Conservation (phyloP, 2,329 filamentous ascomycete species). For the Colletotrichum neosansevieriae region DNA sequence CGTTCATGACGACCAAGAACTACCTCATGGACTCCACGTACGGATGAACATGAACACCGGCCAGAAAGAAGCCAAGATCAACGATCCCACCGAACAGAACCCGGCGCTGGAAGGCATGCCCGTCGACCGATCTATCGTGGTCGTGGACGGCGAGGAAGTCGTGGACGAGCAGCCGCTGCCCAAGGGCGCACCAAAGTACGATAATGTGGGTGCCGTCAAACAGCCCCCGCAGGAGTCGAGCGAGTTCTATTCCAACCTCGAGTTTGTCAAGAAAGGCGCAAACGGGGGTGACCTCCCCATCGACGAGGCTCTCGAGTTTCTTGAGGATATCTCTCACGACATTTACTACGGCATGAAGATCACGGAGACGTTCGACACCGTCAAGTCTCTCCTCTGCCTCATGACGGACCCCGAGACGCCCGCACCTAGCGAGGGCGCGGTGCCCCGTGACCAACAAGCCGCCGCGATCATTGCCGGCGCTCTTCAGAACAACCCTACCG, state of each 20-base stretch:
- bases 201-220: conserved; percentile 68
- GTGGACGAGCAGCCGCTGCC: conserved; percentile 52
- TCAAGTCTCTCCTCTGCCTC: conserved; percentile 69
- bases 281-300: conserved; percentile 50
- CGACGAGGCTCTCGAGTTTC: conserved; percentile 64
- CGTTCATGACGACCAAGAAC: conserved; percentile 73
- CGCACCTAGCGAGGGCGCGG: conserved; percentile 42
- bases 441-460: conserved; percentile 62
- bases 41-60: conserved; percentile 74
- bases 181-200: conserved; percentile 67
- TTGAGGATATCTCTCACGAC: conserved; percentile 76
- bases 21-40: conserved; percentile 75
- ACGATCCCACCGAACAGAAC: conserved; percentile 66
- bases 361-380: conserved; percentile 64
- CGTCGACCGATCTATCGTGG: conserved; percentile 64
- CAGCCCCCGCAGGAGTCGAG: conserved; percentile 56
- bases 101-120: conserved; percentile 63
- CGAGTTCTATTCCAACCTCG: conserved; percentile 41
- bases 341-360: conserved; percentile 77
- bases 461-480: conserved; percentile 69
- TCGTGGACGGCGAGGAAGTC: conserved; percentile 63
- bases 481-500: conserved; percentile 74
- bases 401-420: conserved; percentile 52
- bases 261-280: conserved; percentile 42
- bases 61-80: conserved; percentile 73